phyloP scores from a whole-genome alignment of 2,329 filamentous ascomycete genomes.

The Metarhizium anisopliae region DNA sequence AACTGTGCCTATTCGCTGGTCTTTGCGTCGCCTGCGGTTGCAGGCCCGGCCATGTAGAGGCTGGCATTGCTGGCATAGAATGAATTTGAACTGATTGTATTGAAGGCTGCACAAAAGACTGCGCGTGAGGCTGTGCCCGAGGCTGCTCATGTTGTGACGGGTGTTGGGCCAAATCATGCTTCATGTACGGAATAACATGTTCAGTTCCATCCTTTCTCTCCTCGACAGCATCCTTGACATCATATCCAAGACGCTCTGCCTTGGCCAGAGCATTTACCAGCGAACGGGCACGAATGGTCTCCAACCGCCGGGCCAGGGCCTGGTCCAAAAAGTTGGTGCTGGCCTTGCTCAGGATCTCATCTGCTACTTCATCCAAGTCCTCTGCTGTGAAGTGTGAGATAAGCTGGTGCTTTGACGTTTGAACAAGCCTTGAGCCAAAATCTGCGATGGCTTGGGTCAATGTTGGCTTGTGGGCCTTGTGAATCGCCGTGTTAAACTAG shows the following conservation, averaged over 20 bases:
- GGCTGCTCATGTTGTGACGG: background rate
- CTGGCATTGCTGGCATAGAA: background rate
- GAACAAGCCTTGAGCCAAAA: conserved; percentile 36
- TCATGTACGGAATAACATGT: conserved; percentile 26
- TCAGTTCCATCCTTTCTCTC: conserved; percentile 25
- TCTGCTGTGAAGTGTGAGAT: conserved; percentile 27
- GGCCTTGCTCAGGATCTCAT: conserved; percentile 34
- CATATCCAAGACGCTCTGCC: conserved; percentile 49
- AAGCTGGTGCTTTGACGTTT: conserved; percentile 31
- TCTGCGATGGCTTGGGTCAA: conserved; percentile 31
- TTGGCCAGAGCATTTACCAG: conserved; percentile 48
- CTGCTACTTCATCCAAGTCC: conserved; percentile 37
- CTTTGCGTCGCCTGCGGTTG: background rate
- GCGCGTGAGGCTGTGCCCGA: background rate
- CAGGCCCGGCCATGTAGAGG: background rate
- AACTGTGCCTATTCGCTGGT: background rate
- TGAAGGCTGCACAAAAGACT: background rate
- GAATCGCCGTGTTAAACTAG: conserved; percentile 41
- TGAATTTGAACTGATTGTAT: background rate
- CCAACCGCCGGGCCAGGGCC: conserved; percentile 40
- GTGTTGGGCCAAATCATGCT: conserved; percentile 8
- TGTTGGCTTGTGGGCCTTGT: conserved; percentile 29
- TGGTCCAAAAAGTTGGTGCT: conserved; percentile 43
- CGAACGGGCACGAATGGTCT: conserved; percentile 43
- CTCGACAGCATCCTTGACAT: conserved; percentile 39